Base-by-base conservation (phyloP, 192 early-diverging fungal genomes). In the Backusella tarrabulga region DNA sequence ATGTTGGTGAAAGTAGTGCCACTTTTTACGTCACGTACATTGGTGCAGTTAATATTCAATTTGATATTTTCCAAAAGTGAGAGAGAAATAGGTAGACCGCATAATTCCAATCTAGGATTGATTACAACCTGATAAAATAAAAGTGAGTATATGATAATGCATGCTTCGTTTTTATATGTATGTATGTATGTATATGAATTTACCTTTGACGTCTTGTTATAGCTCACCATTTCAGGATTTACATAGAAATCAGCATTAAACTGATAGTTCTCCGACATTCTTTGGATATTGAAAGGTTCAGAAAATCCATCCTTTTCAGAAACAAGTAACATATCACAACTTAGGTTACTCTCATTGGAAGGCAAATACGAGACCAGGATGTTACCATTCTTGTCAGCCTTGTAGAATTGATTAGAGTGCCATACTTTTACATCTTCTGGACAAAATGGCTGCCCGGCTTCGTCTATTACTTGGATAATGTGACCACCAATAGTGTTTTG, bases 401-500 rank as follows among this genome's bases (percentile, higher is more conserved):
- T 76, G 68, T 83, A 86, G 23, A 78, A 82, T 19, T 63, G 42
- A 52, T 84, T 82, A 4, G 72, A 78, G 63, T 78, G 73, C 85
- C 82, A 88, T 1, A 88, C 41, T 35, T 69, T 41, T 41, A 76
- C 77, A 54, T 76, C 68, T 34, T 8, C 42, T 54, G 21, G 26
- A 15, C 23, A 63, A 26, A 85, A 54, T 15, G 76, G 72, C 40
- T 76, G 36, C 15, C 80, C 74, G 1, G 79, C 67, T 50, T 88
- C 87, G 56, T 88, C 82, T n/a, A 85, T 70, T 14, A 86, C 75
- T 1, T 76, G 76, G 3, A 88, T 67, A 29, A 86, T 34, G 73
- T 88, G 87, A 14, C 87, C 87, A 1, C 82, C 83, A 1, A 81
- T 69, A 63, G 83, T 85, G 6, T 82, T 77, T 73, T 81, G 82